These are phyloP conservation scores for Penstemon davidsonii DNA, from an alignment of 257 asterid genomes.

Conservation along the genomic window DNA sequence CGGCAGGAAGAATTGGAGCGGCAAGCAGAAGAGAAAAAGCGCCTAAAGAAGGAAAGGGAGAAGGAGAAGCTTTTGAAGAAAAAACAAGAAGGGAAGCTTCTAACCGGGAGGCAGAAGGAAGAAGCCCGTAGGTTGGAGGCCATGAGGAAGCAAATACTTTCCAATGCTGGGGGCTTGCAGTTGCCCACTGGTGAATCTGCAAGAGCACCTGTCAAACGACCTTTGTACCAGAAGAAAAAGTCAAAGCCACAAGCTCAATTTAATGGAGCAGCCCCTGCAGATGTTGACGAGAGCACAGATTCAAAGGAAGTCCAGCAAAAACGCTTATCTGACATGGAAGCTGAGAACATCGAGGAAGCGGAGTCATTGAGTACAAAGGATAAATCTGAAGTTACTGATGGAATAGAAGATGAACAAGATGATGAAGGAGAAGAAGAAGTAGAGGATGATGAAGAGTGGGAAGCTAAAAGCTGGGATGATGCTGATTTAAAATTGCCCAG, in stretches of 20 bases:
- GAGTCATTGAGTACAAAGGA: constrained; percentile 42
- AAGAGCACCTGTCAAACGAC: constrained; percentile 59
- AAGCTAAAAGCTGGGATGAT: constrained; percentile 95
- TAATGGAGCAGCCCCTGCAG: constrained; percentile 57
- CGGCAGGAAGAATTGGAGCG: constrained; percentile 73
- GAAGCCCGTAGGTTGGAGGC: constrained; percentile 88
- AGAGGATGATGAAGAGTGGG: constrained; percentile 89
- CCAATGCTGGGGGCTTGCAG: constrained; percentile 54
- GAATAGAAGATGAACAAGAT: constrained; percentile 51
- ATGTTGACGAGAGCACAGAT: constrained; percentile 44
- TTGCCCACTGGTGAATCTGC: constrained; percentile 49
- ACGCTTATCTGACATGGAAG: constrained; percentile 38
- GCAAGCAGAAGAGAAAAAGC: constrained; percentile 78
- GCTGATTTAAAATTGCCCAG: constrained; percentile 86
- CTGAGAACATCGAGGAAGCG: constrained; percentile 41
- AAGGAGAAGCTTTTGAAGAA: constrained; percentile 81
- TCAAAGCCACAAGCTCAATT: constrained; percentile 62
- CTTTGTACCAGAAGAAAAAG: constrained; percentile 72
- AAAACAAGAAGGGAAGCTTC: constrained; percentile 79
- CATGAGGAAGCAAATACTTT: constrained; percentile 82
- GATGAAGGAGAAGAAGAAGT: constrained; percentile 42
- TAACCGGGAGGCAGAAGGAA: constrained; percentile 87
- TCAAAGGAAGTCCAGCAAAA: constrained; percentile 45
- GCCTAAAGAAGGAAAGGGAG: constrained; percentile 83
- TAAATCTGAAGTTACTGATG: constrained; percentile 41